Conservation (phyloP, 2,329 filamentous ascomycete genomes). For the Phaeosphaeriaceae sp. region DNA sequence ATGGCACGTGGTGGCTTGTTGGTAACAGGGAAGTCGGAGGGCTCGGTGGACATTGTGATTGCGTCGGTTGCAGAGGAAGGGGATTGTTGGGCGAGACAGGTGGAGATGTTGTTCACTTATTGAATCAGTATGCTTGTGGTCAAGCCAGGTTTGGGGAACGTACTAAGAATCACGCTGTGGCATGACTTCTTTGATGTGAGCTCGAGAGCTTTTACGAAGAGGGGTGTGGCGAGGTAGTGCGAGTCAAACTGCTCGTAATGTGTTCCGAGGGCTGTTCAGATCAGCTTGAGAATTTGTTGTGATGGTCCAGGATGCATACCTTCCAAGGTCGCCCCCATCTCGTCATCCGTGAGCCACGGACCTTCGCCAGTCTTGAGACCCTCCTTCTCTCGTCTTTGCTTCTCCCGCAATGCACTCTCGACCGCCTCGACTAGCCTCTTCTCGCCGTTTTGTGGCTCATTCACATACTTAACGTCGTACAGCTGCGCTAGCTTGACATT, state of each 20-base stretch:
- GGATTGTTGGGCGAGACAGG: slow-evolving; percentile 72
- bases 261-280: slow-evolving; percentile 69
- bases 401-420: slow-evolving; percentile 78
- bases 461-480: slow-evolving; percentile 78
- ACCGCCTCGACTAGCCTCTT: slow-evolving; percentile 80
- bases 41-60: slow-evolving; percentile 38
- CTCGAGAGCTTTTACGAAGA: slow-evolving; percentile 84
- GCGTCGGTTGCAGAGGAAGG: slow-evolving; percentile 41
- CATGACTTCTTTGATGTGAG: slow-evolving; percentile 71
- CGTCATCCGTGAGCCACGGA: slow-evolving; percentile 72
- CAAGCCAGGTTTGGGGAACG: slow-evolving; percentile 35
- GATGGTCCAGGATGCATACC: slow-evolving; percentile 49
- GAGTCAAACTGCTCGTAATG: slow-evolving; percentile 77
- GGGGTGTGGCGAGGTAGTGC: slow-evolving; percentile 81
- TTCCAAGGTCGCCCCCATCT: slow-evolving; percentile 78
- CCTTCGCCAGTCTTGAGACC: slow-evolving; percentile 75
- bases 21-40: slow-evolving; percentile 44
- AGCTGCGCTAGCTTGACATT: slow-evolving; percentile 85
- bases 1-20: slow-evolving; percentile 62
- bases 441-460: slow-evolving; percentile 76
- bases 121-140: slow-evolving; percentile 9
- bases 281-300: slow-evolving; percentile 10
- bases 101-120: slow-evolving; percentile 80
- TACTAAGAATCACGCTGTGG: slow-evolving; percentile 80
- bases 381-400: slow-evolving; percentile 69